Evolutionary conservation across 805 yeast genomes (phyloP), one percentile per base, ranked within the genome.

Genomic region (Pichia sporocuriosa): DNA sequence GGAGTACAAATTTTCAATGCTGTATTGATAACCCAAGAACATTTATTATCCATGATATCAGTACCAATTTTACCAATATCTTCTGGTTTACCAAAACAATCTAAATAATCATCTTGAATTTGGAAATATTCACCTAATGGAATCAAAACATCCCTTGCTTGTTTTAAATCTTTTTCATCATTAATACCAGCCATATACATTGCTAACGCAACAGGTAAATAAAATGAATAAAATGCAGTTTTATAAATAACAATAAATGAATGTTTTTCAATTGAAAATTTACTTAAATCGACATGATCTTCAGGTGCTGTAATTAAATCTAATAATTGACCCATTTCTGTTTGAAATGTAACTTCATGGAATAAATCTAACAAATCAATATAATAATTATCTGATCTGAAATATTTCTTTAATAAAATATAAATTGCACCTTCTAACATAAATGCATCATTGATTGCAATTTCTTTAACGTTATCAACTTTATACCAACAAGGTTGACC

Each of bases 401-500:
- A 93, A 63, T 93, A 82, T 62, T 82, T 86, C 72, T 88, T 89
- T 66, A 93, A 74, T 49, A 93, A 67, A 46, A 87, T 69, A 67
- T 93, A 93, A 54, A 93, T 88, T 35, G 95, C 87, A 44, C 90
- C 94, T 67, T 93, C 98, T 52, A 93, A 74, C 93, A 93, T 86
- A 65, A 93, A 93, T 4, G 98, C 79, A 61, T 93, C 99, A 59
- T 93, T 93, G 65, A 93, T 93, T 45, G 99, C 98, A 60, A 93
- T 82, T 61, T 87, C 87, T 31, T 85, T 86, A 45, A 93, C 96
- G 30, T 77, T 78, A 51, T 75, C 79, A 27, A 68, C 74, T 58
- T 73, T 79, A 71, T 88, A 93, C 98, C 98, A 93, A 67, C 98
- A 93, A 51, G 96, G 93, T 67, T 90, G 97, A 46, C 97, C 98